These are phyloP conservation scores for Paramecium sonneborni DNA, from an alignment of 73 alveolate species.

Conservation along the genomic window DNA sequence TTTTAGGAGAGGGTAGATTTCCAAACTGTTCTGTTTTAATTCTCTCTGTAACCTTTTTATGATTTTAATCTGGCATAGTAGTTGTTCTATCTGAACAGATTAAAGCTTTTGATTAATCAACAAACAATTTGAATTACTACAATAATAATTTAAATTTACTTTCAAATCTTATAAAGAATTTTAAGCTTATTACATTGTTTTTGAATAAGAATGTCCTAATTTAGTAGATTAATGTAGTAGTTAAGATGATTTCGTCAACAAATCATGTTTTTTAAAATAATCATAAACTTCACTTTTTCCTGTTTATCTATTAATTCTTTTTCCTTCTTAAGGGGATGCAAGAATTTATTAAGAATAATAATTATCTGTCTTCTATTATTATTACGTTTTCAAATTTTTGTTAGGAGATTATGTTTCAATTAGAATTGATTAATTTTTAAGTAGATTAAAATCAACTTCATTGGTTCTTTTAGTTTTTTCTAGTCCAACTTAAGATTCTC, in stretches of 20 bases:
- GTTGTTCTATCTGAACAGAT: slow-evolving; percentile 13
- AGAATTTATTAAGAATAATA: background rate
- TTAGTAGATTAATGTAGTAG: background rate
- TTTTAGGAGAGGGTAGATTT: slow-evolving; percentile 29
- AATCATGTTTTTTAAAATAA: slow-evolving; percentile 30
- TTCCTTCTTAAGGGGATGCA: slow-evolving; percentile 1
- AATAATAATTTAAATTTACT: background rate
- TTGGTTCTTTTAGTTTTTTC: background rate
- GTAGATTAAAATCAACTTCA: background rate
- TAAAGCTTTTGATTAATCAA: slow-evolving; percentile 30
- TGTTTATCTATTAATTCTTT: background rate
- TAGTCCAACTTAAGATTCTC: background rate
- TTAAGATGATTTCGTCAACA: slow-evolving; percentile 41
- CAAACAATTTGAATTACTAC: slow-evolving; percentile 15
- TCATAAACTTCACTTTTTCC: slow-evolving; percentile 46
- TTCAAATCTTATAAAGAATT: background rate
- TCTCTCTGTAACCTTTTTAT: background rate
- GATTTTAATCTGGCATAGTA: slow-evolving; percentile 28
- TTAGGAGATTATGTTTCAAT: background rate
- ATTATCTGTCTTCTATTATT: background rate
- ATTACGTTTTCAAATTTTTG: background rate
- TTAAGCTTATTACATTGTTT: slow-evolving; percentile 13
- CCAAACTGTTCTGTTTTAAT: background rate
- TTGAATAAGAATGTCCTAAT: slow-evolving; percentile 8
- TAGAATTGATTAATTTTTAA: background rate